Percentiles rank a stretch among this genome's conserved stretches.
phyloP scores from a whole-genome alignment of 495 filamentous ascomycete species.

The Beverwykella pulmonaria region DNA sequence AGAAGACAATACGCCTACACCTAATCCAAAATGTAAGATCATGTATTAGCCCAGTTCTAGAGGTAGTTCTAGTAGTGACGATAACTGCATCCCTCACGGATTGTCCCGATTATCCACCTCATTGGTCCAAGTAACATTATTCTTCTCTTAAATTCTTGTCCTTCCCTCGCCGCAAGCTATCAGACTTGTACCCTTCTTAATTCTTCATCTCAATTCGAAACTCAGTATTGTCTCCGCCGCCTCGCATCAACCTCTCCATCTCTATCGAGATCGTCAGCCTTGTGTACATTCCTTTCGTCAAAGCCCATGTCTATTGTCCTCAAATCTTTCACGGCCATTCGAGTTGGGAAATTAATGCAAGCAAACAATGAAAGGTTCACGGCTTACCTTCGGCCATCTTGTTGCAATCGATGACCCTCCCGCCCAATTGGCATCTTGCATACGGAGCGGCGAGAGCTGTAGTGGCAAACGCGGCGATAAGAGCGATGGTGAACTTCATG shows the following conservation, averaged over 20 bases:
- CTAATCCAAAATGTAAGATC: too few relatives aligned
- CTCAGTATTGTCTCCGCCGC: background rate
- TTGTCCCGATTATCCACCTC: background rate
- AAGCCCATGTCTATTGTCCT: background rate
- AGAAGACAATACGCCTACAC: too few relatives aligned
- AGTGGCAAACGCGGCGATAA: background rate
- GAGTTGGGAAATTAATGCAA: background rate
- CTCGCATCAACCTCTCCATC: background rate
- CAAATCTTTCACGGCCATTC: too few relatives aligned
- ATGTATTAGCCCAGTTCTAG: too few relatives aligned
- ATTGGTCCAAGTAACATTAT: too few relatives aligned
- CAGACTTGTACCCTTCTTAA: background rate
- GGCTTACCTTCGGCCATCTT: conserved; percentile 7
- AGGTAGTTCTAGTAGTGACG: too few relatives aligned
- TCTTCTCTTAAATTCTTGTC: too few relatives aligned
- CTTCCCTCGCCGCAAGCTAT: too few relatives aligned
- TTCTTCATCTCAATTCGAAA: background rate
- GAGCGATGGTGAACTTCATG: conserved; percentile 11
- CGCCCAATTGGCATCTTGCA: background rate
- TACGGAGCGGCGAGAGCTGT: background rate
- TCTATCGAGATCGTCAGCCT: background rate
- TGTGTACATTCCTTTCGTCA: too few relatives aligned
- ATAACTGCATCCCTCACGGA: too few relatives aligned
- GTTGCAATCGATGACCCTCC: background rate
- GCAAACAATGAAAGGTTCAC: background rate